phyloP scores from a whole-genome alignment of 768 basidiomycete genomes.

The Jaapia argillacea region DNA sequence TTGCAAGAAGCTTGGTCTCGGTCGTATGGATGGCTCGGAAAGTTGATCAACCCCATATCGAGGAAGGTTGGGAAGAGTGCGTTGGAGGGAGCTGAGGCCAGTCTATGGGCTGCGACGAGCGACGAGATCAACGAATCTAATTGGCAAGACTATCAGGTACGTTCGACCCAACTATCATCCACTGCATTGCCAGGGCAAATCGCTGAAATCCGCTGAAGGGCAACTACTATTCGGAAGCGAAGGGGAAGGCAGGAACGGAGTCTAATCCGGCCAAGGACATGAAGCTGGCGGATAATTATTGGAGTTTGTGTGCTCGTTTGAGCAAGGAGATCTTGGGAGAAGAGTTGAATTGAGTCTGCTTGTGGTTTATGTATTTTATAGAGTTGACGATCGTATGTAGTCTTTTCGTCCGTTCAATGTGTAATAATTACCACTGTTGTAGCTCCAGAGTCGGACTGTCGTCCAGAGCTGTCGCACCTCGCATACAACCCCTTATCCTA shows the following conservation, averaged over 20 bases:
- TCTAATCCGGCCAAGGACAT: constrained; percentile 13
- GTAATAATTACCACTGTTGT: too few relatives aligned
- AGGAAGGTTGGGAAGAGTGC: constrained; percentile 15
- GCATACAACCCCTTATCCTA: too few relatives aligned
- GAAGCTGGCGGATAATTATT: constrained; percentile 12
- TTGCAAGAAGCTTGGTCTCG: constrained; percentile 15
- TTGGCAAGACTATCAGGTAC: constrained; percentile 18
- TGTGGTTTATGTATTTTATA: too few relatives aligned
- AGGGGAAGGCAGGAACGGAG: constrained; percentile 15
- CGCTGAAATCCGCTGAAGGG: constrained; percentile 9
- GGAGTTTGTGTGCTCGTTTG: constrained; percentile 13
- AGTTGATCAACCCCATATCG: constrained; percentile 11
- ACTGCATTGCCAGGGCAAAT: background rate
- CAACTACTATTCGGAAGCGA: constrained; percentile 17
- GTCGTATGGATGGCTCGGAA: constrained; percentile 15
- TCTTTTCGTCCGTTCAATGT: too few relatives aligned
- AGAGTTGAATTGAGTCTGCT: constrained; percentile 9
- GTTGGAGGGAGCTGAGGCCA: constrained; percentile 19
- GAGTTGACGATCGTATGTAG: too few relatives aligned
- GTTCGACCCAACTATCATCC: constrained; percentile 2
- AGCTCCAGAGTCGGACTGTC: too few relatives aligned
- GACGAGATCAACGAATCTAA: constrained; percentile 16
- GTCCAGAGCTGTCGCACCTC: too few relatives aligned
- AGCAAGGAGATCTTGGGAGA: constrained; percentile 16
- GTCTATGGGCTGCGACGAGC: constrained; percentile 18